phyloP scores from a whole-genome alignment of 257 asterid species.

The Primulina huaijiensis region DNA sequence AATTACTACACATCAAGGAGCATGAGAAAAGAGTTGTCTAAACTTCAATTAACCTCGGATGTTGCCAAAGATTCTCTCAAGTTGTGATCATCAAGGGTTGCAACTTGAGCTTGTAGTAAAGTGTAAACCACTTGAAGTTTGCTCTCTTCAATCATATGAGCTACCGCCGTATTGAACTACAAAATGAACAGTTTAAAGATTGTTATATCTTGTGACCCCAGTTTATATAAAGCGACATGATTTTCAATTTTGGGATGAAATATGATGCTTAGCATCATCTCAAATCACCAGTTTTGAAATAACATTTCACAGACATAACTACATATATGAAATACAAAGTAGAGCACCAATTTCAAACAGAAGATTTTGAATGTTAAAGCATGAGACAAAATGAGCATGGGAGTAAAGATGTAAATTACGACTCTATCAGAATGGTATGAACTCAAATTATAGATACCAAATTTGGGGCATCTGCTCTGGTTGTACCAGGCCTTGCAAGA shows the following conservation, averaged over 20 bases:
- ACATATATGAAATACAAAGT: too few species aligned
- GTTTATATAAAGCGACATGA: too few species aligned
- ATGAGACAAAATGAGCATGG: background rate
- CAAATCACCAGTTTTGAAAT: background rate
- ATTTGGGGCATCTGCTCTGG: background rate
- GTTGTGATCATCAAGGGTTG: too few species aligned
- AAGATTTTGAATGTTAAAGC: background rate
- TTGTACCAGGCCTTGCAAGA: background rate
- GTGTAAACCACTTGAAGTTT: background rate
- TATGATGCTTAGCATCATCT: background rate
- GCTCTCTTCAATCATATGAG: background rate
- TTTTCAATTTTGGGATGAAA: background rate
- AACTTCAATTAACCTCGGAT: background rate
- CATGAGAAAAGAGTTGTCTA: background rate
- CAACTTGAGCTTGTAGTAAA: background rate
- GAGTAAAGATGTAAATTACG: background rate
- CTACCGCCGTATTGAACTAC: background rate
- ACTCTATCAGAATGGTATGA: background rate
- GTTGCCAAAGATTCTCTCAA: background rate
- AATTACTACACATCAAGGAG: background rate
- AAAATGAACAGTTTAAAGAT: background rate
- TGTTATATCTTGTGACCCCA: background rate
- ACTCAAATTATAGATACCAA: background rate
- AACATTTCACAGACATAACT: background rate
- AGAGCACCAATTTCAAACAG: background rate